Base-by-base conservation (phyloP, 2,329 filamentous ascomycete genomes). In the Eurotiales sp. region DNA sequence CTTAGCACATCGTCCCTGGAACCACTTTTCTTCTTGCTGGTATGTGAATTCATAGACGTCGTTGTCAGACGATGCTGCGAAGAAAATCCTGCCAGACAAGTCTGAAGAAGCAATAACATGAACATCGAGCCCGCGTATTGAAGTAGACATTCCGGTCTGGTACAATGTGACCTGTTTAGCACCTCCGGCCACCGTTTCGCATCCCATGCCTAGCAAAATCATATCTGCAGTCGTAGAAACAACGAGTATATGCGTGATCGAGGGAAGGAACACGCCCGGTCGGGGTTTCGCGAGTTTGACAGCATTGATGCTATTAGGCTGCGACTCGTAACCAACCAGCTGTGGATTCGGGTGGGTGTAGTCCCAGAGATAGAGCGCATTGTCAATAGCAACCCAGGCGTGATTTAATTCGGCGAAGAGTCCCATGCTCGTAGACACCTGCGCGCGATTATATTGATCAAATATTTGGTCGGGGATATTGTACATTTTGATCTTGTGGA, bases 21-120 rank as follows among this genome's bases (percentile, higher is more conserved):
- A 99, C 93, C 93, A 99, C 61, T 88, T 87, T 71, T 99, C 93
- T 68, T 97, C 90, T 64, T 96, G 90, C 70, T 97, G 92, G 67
- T 99, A 99, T 59, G 87, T 91, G 49, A 99, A 81, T 71, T 99
- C 93, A 67, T 93, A 89, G 43, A 99, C 83, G 61, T 97, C 91
- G 57, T 90, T 90, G 58, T 92, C 88, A 46, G 78, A 80, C 46
- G 80, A 81, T 32, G 90, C 89, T 37, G 87, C 85, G 64, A 96
- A 96, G 76, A 99, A 99, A 58, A 99, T 93, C 55, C 93, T 87
- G 8, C 95, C 95, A 19, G 83, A 87, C 17, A 85, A 84, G 2
- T 75, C 72, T 0, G 91, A 93, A 14, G 87, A 89, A 19, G 85
- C 84, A 59, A 99, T 90, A 41, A 86, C 79, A 50, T 83, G 83